Conservation (phyloP, 2,329 filamentous ascomycete genomes). For the Helotiales sp. region DNA sequence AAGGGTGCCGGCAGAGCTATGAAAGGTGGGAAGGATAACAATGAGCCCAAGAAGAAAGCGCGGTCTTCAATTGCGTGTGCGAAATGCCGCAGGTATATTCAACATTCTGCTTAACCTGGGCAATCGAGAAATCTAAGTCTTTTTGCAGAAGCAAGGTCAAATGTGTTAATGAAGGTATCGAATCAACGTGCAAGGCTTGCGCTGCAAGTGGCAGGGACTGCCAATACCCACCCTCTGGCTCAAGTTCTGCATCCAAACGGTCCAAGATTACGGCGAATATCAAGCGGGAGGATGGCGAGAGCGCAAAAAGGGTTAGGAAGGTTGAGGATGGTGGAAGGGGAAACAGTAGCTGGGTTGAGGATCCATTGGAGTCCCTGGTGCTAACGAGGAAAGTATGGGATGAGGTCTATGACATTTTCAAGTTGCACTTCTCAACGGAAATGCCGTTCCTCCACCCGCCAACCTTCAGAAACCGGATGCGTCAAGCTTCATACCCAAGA, state of each 20-base stretch:
- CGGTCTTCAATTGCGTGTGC: slow-evolving; percentile 81
- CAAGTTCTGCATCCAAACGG: slow-evolving; percentile 40
- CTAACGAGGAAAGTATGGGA: slow-evolving; percentile 70
- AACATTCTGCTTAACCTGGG: no score
- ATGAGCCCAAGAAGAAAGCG: slow-evolving; percentile 58
- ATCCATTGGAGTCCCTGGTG: slow-evolving; percentile 64
- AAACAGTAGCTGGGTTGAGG: slow-evolving; percentile 53
- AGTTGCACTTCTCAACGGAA: slow-evolving; percentile 73
- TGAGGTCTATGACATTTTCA: slow-evolving; percentile 72
- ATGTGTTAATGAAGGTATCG: slow-evolving; percentile 71
- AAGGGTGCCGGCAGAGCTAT: slow-evolving; percentile 35
- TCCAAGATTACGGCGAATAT: slow-evolving; percentile 37
- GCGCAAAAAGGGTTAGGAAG: slow-evolving; percentile 48
- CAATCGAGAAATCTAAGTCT: no score
- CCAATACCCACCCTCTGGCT: slow-evolving; percentile 64
- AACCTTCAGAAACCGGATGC: slow-evolving; percentile 61
- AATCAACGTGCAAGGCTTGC: slow-evolving; percentile 75
- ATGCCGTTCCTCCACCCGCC: slow-evolving; percentile 73
- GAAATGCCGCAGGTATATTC: slow-evolving; percentile 72
- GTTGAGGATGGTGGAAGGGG: slow-evolving; percentile 46
- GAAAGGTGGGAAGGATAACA: slow-evolving; percentile 48
- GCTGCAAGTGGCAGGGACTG: slow-evolving; percentile 74
- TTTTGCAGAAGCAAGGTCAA: slow-evolving; percentile 93
- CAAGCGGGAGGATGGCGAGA: slow-evolving; percentile 48
- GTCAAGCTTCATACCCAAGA: slow-evolving; percentile 47